Evolutionary conservation across 768 basidiomycete genomes (phyloP).

Genomic region (Terana coerulea): DNA sequence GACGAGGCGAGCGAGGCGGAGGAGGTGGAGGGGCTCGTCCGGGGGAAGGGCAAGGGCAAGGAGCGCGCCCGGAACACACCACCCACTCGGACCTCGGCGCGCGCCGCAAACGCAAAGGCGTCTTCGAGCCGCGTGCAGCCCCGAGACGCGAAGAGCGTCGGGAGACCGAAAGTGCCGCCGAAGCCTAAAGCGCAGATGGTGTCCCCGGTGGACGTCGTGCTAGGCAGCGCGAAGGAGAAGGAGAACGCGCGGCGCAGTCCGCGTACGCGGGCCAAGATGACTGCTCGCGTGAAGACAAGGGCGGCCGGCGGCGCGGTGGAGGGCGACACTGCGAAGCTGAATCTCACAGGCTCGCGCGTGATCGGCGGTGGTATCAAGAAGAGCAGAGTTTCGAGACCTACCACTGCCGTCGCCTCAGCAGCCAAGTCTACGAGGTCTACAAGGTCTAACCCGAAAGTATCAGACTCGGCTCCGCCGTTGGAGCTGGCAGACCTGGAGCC

Average conservation of each 20-base stretch:
- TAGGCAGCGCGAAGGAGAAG: constrained; percentile 3
- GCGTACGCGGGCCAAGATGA: neutral
- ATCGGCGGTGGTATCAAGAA: constrained; percentile 1
- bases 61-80: no score
- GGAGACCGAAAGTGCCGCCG: constrained; percentile 2
- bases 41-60: constrained; percentile 12
- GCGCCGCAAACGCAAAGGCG: neutral
- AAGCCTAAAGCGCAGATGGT: neutral
- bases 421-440: neutral
- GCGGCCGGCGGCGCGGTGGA: constrained; percentile 11
- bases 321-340: neutral
- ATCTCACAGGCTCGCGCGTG: neutral
- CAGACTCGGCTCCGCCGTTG: neutral
- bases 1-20: constrained; percentile 5
- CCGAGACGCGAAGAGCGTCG: neutral
- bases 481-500: constrained; percentile 9
- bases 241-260: neutral
- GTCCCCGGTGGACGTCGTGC: neutral
- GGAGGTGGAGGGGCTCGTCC: constrained; percentile 9
- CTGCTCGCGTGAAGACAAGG: neutral
- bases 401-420: neutral
- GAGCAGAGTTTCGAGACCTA: neutral
- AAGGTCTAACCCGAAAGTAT: neutral
- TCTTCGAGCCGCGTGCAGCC: neutral
- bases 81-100: neutral